These are phyloP conservation scores for Echeveria elegans DNA, from an alignment of 164 flowering plant genomes.

Conservation along the genomic window DNA sequence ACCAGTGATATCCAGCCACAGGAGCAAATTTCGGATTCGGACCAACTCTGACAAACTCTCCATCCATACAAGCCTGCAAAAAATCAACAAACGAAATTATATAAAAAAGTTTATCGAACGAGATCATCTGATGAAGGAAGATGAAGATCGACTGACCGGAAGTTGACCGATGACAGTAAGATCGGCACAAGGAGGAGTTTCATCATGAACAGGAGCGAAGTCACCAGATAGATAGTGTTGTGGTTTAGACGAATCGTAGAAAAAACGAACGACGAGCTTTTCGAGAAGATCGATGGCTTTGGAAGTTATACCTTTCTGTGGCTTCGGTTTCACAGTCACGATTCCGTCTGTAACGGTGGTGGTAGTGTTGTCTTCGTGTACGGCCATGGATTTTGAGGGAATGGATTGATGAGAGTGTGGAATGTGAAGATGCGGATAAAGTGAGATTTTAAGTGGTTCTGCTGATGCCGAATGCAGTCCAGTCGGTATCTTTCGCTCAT, in stretches of 20 bases:
- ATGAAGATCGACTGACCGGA: slow-evolving; percentile 22
- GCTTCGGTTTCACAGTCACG: slow-evolving; percentile 60
- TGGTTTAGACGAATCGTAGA: slow-evolving; percentile 53
- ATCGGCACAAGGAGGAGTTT: slow-evolving; percentile 65
- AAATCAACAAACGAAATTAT: background rate
- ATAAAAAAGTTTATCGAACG: background rate
- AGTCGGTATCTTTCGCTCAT: too few species aligned
- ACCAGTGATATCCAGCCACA: slow-evolving; percentile 97
- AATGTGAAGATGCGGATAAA: too few species aligned
- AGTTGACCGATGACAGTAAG: slow-evolving; percentile 58
- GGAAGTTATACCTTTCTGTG: slow-evolving; percentile 49
- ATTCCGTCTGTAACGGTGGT: slow-evolving; percentile 12
- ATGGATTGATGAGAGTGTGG: background rate
- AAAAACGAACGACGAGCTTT: slow-evolving; percentile 49
- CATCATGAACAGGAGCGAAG: slow-evolving; percentile 63
- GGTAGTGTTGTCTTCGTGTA: slow-evolving; percentile 6
- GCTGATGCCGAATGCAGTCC: too few species aligned
- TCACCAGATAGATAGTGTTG: slow-evolving; percentile 65
- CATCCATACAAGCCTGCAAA: slow-evolving; percentile 82
- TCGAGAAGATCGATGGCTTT: slow-evolving; percentile 44
- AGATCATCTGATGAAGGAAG: background rate
- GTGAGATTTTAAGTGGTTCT: too few species aligned
- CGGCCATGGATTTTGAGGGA: background rate
- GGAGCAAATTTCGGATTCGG: slow-evolving; percentile 91
- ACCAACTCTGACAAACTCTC: slow-evolving; percentile 95